Evolutionary conservation across 768 basidiomycete genomes (phyloP), one percentile per base, ranked within the genome.

Genomic region (Lenzites betulinus): DNA sequence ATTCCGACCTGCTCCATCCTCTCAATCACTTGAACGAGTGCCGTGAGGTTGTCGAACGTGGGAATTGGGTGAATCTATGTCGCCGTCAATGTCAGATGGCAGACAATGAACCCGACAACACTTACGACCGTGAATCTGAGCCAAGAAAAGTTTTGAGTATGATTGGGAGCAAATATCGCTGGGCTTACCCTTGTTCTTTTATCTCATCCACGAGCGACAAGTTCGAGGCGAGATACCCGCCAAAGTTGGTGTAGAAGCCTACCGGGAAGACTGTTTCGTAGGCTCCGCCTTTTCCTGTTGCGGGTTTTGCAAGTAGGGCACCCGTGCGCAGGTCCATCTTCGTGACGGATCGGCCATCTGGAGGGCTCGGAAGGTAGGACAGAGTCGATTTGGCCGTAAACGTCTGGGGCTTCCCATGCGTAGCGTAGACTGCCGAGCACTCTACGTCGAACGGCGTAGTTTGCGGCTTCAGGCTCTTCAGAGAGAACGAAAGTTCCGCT

Each of bases 201-300:
- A 91, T 76, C 51, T 79, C 78, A 54, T 85, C 74, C 43, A 89
- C 75, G 6, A 80, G 70, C 1, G 84, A 69, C 44, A 82, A 66
- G 67, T 91, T 84, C 7, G 74, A 67, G 2, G 74, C 79, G 16
- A 90, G 73, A 59, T 84, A 85, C 16, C 71, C 70, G 41, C 79
- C 82, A 48, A 88, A 87, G 6, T 78, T 71, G 0, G 89, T 84
- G 65, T 90, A 92, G 71, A 89, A 93, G 0, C 90, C 90, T 46
- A 90, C 81, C 0, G 92, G 89, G 58, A 92, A 70, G 13, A 87
- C 71, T 0, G 80, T 73, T 60, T 77, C 67, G 60, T 72, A 74
- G 2, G 47, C 28, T 8, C 64, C 70, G 0, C 49, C 59, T 11
- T 50, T 55, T 7, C 66, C 65, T 8, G 55, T 69, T 1, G 66